phyloP scores from a whole-genome alignment of 768 basidiomycete species.

The Xerocomellus amylosporus region DNA sequence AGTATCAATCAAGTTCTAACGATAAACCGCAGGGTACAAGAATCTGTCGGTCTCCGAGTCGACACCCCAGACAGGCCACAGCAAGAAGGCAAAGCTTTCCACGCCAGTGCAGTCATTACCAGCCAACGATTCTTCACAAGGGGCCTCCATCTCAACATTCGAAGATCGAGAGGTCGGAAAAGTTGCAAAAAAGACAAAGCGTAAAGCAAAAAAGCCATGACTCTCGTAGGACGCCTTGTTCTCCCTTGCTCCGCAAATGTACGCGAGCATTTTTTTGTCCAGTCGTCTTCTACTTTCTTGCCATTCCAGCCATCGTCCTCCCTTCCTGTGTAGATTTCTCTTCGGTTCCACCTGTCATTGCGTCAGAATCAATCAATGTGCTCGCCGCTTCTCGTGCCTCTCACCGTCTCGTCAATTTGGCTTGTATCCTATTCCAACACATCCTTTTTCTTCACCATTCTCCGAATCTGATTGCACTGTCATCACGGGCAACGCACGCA shows the following conservation, averaged over 20 bases:
- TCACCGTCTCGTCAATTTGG: too few relatives aligned
- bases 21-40: slow-evolving; percentile 30
- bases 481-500: too few relatives aligned
- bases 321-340: too few relatives aligned
- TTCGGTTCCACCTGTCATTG: too few relatives aligned
- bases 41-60: slow-evolving; percentile 12
- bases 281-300: too few relatives aligned
- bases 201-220: slow-evolving; percentile 30
- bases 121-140: slow-evolving; percentile 14
- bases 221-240: slow-evolving; percentile 9
- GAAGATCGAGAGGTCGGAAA: slow-evolving; percentile 27
- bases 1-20: background rate
- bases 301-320: too few relatives aligned
- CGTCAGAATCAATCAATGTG: too few relatives aligned
- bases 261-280: too few relatives aligned
- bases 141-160: slow-evolving; percentile 19
- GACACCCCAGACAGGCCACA: background rate
- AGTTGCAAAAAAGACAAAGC: slow-evolving; percentile 35
- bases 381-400: too few relatives aligned
- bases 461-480: too few relatives aligned
- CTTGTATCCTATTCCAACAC: too few relatives aligned
- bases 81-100: slow-evolving; percentile 10
- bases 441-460: too few relatives aligned
- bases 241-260: background rate
- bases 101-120: background rate